A percentile compares a stretch with the other conserved stretches of the same genome.
Conservation (phyloP, 192 early-diverging fungal genomes). For the Entomortierella lignicola region DNA sequence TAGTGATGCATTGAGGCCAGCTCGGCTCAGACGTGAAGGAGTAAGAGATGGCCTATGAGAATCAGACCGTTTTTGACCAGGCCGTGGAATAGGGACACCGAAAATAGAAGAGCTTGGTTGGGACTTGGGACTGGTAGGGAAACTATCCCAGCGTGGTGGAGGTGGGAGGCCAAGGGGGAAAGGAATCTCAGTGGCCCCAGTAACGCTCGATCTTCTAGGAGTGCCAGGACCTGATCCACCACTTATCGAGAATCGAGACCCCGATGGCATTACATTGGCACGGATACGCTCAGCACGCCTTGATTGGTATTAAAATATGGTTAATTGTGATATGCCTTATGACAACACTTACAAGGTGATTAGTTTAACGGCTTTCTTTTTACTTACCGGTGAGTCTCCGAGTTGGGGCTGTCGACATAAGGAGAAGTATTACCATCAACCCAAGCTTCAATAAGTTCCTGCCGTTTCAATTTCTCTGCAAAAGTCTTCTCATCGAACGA, state of each 20-base stretch:
- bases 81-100: slow-evolving; percentile 31
- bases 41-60: slow-evolving; percentile 17
- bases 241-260: slow-evolving; percentile 15
- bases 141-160: slow-evolving; percentile 30
- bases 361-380: no score
- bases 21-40: slow-evolving; percentile 32
- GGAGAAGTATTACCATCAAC: slow-evolving; percentile 53
- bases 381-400: slow-evolving; percentile 38
- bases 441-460: slow-evolving; percentile 56
- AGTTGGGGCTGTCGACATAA: slow-evolving; percentile 43
- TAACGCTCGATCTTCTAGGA: slow-evolving; percentile 33
- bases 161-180: slow-evolving; percentile 55
- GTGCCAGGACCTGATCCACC: slow-evolving; percentile 28
- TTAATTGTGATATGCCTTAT: no score
- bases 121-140: slow-evolving; percentile 19
- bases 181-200: slow-evolving; percentile 44
- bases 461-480: slow-evolving; percentile 56
- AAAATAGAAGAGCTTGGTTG: slow-evolving; percentile 19
- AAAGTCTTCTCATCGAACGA: slow-evolving; percentile 75
- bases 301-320: background rate
- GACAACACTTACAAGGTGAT: no score
- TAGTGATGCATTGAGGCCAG: slow-evolving; percentile 49
- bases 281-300: slow-evolving; percentile 49
- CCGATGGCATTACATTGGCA: slow-evolving; percentile 37
- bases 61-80: slow-evolving; percentile 23